Conservation (phyloP, 192 early-diverging fungal genomes). For the Podila epigama region DNA sequence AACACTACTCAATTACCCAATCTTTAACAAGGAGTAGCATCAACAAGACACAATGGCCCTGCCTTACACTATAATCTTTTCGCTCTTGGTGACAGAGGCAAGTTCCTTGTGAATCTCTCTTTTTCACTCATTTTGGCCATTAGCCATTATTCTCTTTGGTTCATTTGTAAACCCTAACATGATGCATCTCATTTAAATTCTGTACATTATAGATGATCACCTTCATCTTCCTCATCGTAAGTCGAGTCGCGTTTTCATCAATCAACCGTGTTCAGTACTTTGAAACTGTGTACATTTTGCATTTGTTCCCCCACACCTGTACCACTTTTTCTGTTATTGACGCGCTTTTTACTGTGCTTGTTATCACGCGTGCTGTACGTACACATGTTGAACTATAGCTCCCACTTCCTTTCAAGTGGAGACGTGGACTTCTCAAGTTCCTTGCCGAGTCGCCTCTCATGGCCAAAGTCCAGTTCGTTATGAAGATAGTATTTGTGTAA, state of each 20-base stretch:
- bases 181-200: neutral
- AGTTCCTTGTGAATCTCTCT: constrained; percentile 7
- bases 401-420: constrained; percentile 56
- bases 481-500: constrained; percentile 64
- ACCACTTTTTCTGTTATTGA: neutral
- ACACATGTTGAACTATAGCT: constrained; percentile 46
- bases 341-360: neutral
- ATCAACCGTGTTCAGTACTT: neutral
- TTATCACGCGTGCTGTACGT: no score
- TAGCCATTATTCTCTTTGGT: neutral
- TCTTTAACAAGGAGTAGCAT: neutral
- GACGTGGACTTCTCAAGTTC: constrained; percentile 55
- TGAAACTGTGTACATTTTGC: no score
- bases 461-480: constrained; percentile 47
- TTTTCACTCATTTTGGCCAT: neutral
- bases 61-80: constrained; percentile 57
- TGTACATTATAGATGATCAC: constrained; percentile 31
- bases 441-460: constrained; percentile 53
- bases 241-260: neutral
- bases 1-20: neutral
- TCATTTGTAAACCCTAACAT: neutral
- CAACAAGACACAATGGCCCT: constrained; percentile 45
- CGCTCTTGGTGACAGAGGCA: constrained; percentile 53
- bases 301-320: no score
- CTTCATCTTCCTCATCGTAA: constrained; percentile 52